A percentile compares a stretch with the other conserved stretches of the same genome.
Conservation (phyloP, 495 filamentous ascomycete species). For the Collariella sp. region DNA sequence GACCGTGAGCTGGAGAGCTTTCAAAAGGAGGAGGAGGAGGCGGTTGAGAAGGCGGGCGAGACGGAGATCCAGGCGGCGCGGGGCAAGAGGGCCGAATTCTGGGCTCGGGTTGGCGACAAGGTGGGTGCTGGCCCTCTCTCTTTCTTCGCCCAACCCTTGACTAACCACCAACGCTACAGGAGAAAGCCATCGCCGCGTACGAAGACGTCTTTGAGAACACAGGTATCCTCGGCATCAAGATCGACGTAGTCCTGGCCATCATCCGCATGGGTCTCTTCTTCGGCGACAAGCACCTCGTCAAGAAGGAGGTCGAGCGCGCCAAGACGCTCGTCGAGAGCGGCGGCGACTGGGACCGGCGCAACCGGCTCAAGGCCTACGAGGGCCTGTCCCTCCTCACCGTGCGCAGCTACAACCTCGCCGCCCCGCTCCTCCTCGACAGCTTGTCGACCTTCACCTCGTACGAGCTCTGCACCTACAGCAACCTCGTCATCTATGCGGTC, state of each 20-base stretch:
- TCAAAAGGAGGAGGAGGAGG: constrained; percentile 92
- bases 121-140: constrained; percentile 39
- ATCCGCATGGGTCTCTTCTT: constrained; percentile 95
- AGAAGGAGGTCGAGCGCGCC: constrained; percentile 87
- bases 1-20: constrained; percentile 82
- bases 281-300: constrained; percentile 79
- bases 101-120: constrained; percentile 90
- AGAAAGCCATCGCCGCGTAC: constrained; percentile 84
- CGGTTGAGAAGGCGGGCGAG: constrained; percentile 88
- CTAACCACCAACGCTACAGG: constrained; percentile 42
- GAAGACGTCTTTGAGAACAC: constrained; percentile 92
- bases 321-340: constrained; percentile 84
- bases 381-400: constrained; percentile 86
- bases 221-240: constrained; percentile 87
- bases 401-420: constrained; percentile 80
- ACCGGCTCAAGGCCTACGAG: constrained; percentile 96
- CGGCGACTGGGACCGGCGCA: constrained; percentile 96
- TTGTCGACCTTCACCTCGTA: constrained; percentile 98
- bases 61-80: constrained; percentile 87
- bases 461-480: constrained; percentile 92
- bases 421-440: constrained; percentile 89
- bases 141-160: neutral
- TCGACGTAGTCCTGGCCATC: constrained; percentile 91
- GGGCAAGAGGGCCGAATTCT: constrained; percentile 93
- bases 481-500: constrained; percentile 89